Evolutionary conservation across 2,329 filamentous ascomycete species (phyloP), one percentile per base, ranked within the genome.

Genomic region (Colletotrichum limetticola): DNA sequence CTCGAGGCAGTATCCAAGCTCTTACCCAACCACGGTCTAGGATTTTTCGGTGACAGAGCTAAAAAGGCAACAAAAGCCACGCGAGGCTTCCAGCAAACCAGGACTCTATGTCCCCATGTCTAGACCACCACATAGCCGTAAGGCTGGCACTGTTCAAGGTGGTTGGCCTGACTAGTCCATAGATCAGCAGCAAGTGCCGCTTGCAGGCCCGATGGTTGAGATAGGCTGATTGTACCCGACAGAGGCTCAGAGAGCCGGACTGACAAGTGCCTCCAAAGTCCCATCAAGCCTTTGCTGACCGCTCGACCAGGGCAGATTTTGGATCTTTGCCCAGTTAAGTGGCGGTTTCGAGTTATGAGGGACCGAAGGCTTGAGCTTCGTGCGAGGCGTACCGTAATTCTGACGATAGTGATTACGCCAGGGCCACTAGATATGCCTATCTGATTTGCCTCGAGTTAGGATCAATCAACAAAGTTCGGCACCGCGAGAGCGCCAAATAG

Each of bases 91-190:
- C 28, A 16, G 53, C 59, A 32, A 61, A 66, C 42, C 14, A 49
- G 11, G 30, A 32, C 8, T 4, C 9, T 32, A 32, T 32, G 52
- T 28, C 22, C 57, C 14, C 28, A 42, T 57, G 37, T 53, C 28
- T 14, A 22, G 60, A 61, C 66, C 66, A 71, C 60, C 66, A 61
- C 19, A 28, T 52, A 52, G n/a, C 16, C 26, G 26, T 37, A 66
- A 71, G 66, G 66, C 66, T 71, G 55, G 11, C 56, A 58, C 2
- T 32, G 3, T 49, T 26, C 16, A 42, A 42, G 37, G 37, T 49
- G 4, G 24, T 49, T 60, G 59, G 59, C 16, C 37, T 68, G 14
- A 22, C 24, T 14, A 32, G 4, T 19, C 12, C 3, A 16, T 52
- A 26, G 22, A 19, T 68, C 19, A 59, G 66, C 37, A 59, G 24